A percentile compares a stretch with the other conserved stretches of the same genome.
Evolutionary conservation across 208 protist species (phyloP).

Genomic region (Crithidia sp.): DNA sequence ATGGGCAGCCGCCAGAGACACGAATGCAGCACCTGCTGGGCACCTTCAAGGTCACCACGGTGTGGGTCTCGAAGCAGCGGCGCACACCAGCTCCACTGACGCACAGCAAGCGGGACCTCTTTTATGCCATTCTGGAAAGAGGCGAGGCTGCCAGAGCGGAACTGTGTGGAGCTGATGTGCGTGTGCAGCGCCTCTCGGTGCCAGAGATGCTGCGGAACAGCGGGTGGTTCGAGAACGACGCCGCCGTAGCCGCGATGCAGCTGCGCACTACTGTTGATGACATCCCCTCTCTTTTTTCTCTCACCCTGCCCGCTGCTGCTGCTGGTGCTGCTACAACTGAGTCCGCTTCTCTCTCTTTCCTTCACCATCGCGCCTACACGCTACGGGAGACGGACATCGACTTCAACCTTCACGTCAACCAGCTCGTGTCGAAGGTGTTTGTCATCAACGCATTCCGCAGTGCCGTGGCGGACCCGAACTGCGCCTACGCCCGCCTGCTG

Average conservation of each 20-base stretch:
- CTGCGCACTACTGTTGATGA: background rate
- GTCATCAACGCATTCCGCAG: constrained; percentile 64
- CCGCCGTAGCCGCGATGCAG: constrained; percentile 7
- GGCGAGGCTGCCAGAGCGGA: background rate
- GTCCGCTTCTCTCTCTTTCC: too few species aligned
- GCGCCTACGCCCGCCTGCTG: constrained; percentile 40
- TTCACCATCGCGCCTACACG: constrained; percentile 23
- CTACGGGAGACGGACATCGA: constrained; percentile 77
- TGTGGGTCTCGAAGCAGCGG: constrained; percentile 52
- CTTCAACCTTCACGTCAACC: constrained; percentile 82
- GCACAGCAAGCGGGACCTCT: constrained; percentile 8
- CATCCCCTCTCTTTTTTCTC: background rate
- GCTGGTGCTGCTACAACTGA: background rate
- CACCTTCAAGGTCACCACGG: constrained; percentile 58
- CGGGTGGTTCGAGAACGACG: constrained; percentile 21
- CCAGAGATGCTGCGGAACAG: constrained; percentile 17
- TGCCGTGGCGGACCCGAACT: constrained; percentile 27
- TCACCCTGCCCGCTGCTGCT: constrained; percentile 7
- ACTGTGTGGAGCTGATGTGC: background rate
- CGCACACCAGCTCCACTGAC: constrained; percentile 37
- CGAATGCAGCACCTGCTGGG: constrained; percentile 38
- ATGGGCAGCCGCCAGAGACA: constrained; percentile 28
- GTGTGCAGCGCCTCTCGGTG: constrained; percentile 15
- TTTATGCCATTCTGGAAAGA: constrained; percentile 9
- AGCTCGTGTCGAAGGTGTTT: constrained; percentile 56